Conservation (phyloP, 768 basidiomycete genomes). For the Kwoniella botswanensis region DNA sequence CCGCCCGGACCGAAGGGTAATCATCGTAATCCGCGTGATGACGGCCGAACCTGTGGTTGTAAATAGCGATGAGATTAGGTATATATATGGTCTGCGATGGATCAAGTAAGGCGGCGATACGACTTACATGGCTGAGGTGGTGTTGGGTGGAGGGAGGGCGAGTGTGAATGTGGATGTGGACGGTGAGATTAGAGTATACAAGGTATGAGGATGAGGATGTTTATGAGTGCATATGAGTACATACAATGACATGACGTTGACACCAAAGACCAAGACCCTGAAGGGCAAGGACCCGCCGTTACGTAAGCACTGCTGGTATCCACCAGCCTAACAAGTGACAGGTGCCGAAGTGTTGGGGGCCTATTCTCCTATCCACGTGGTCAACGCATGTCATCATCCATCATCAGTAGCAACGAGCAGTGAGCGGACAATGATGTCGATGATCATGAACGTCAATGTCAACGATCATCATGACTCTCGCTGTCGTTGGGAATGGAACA, state of each 20-base stretch:
- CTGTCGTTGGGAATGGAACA: too few species aligned
- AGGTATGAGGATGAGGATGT: too few species aligned
- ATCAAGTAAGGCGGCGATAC: too few species aligned
- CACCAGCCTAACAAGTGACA: not conserved
- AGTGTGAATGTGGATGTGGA: too few species aligned
- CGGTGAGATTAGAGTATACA: too few species aligned
- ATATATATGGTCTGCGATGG: not conserved
- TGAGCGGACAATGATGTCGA: too few species aligned
- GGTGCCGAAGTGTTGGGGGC: too few species aligned
- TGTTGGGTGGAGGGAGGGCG: not conserved
- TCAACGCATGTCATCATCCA: too few species aligned
- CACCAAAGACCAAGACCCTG: not conserved
- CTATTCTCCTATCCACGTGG: too few species aligned
- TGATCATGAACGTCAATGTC: too few species aligned
- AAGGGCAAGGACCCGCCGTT: not conserved
- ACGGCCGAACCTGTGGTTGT: constrained; percentile 36
- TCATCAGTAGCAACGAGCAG: too few species aligned
- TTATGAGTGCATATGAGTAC: not conserved
- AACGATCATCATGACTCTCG: too few species aligned
- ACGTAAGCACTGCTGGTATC: not conserved
- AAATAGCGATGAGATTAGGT: not conserved
- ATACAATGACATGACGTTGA: not conserved
- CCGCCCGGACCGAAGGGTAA: constrained; percentile 62
- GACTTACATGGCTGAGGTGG: not conserved
- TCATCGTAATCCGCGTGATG: constrained; percentile 52